Percentiles rank a stretch among this genome's conserved stretches.
Conservation (phyloP, 2,329 filamentous ascomycete species). For the Cercospora sp. region DNA sequence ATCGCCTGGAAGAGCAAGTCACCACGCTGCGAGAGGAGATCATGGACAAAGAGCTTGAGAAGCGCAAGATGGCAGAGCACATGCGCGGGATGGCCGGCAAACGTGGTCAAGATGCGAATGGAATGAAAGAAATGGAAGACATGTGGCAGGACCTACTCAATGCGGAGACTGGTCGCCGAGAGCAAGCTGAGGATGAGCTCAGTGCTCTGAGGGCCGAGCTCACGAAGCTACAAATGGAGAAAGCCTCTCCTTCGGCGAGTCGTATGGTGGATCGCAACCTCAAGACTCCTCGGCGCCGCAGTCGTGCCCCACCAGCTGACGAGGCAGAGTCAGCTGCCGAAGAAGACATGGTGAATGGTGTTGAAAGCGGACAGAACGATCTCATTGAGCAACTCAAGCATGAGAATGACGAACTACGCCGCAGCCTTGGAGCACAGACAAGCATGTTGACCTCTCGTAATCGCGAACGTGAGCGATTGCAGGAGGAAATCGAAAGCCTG, state of each 20-base stretch:
- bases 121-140: slow-evolving; percentile 57
- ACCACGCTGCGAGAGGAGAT: slow-evolving; percentile 78
- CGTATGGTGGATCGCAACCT: slow-evolving; percentile 42
- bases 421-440: slow-evolving; percentile 91
- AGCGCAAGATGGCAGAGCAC: slow-evolving; percentile 80
- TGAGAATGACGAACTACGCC: slow-evolving; percentile 87
- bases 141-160: slow-evolving; percentile 96
- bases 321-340: slow-evolving; percentile 36
- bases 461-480: slow-evolving; percentile 88
- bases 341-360: slow-evolving; percentile 41
- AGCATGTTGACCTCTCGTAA: slow-evolving; percentile 97
- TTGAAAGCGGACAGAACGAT: slow-evolving; percentile 46
- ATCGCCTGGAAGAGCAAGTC: slow-evolving; percentile 79
- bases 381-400: slow-evolving; percentile 85
- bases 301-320: slow-evolving; percentile 39
- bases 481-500: slow-evolving; percentile 95
- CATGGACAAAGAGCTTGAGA: slow-evolving; percentile 77
- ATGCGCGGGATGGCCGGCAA: slow-evolving; percentile 59
- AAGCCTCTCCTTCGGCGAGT: slow-evolving; percentile 39
- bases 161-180: slow-evolving; percentile 82
- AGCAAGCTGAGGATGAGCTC: slow-evolving; percentile 89
- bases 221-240: slow-evolving; percentile 53
- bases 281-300: slow-evolving; percentile 37
- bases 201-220: slow-evolving; percentile 80
- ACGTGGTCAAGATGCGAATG: slow-evolving; percentile 33